Evolutionary conservation across 768 basidiomycete species (phyloP), one percentile per base, ranked within the genome.

Genomic region (Candolleomyces efflorescens): DNA sequence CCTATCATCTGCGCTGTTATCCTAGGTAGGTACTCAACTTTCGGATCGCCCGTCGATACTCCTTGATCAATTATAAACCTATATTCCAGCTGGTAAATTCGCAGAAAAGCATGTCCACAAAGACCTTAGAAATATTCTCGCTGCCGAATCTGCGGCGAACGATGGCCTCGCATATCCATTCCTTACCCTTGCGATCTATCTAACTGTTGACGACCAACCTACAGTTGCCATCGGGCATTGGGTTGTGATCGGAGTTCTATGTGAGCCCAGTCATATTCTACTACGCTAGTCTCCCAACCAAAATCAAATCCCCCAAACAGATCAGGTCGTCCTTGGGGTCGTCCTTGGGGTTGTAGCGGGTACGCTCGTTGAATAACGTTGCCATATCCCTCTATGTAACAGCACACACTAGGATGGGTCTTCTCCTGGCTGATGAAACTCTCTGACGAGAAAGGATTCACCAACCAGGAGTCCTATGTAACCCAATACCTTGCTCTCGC

Each of bases 141-240:
- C 90, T 0, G 92, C 92, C 0, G 96, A 98, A 71, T 91, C 90
- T 3, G 97, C 95, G 0, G 87, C 92, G 5, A 99, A 99, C 70
- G 97, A 98, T 64, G 97, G 97, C 1, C 80, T 98, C 13, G 94
- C 95, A 1, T 97, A 95, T 69, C 94, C 94, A 0, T 98, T 98
- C 69, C 77, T 98, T 55, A 82, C 84, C 24, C 78, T 98, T 54
- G 84, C 95, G 2, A 78, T 98, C 10, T 98, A 96, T 69, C 78
- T 98, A 45, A 87, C 86, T 10, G 62, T 93, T 3, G 92, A 96
- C 61, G 66, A 78, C 0, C 81, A 85, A 3, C 77, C 73, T 13
- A 71, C 76, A 0, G 77, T 78, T 10, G 92, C 94, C 3, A 73
- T 97, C 32, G 84, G 78, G 11, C 82, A 94, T 65, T 97, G 97